Conservation (phyloP, 768 basidiomycete species). For the Amanita pallidorosea region DNA sequence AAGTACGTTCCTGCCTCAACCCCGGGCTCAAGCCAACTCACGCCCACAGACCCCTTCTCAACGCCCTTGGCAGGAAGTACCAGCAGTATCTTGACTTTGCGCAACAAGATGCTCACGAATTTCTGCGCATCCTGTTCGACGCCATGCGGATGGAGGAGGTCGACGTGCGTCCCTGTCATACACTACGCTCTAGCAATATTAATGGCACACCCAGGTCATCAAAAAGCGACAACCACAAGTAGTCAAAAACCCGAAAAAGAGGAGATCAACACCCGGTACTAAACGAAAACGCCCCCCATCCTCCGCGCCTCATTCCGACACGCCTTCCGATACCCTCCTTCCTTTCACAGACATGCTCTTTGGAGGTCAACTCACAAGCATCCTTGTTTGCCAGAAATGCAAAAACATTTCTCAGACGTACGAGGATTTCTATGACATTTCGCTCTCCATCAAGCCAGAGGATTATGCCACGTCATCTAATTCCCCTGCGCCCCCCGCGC, state of each 20-base stretch:
- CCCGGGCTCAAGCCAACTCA: slow-evolving; percentile 2
- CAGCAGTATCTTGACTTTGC: slow-evolving; percentile 93
- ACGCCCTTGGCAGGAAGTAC: slow-evolving; percentile 70
- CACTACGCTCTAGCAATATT: neutral
- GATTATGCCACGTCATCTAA: slow-evolving; percentile 35
- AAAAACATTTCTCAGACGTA: slow-evolving; percentile 87
- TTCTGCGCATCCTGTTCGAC: slow-evolving; percentile 81
- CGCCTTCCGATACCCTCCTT: neutral
- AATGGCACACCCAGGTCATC: slow-evolving; percentile 43
- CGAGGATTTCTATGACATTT: slow-evolving; percentile 93
- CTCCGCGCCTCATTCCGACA: neutral
- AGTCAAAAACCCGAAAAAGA: neutral
- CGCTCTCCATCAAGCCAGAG: slow-evolving; percentile 78
- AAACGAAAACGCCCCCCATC: neutral
- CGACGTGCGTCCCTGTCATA: slow-evolving; percentile 43
- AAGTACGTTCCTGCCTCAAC: slow-evolving; percentile 34
- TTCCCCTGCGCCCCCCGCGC: neutral
- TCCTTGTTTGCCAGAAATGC: slow-evolving; percentile 91
- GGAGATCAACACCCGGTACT: neutral
- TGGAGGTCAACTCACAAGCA: slow-evolving; percentile 78
- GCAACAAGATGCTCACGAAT: slow-evolving; percentile 95
- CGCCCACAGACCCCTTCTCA: slow-evolving; percentile 43
- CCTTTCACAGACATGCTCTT: slow-evolving; percentile 78
- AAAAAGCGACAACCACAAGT: slow-evolving; percentile 22
- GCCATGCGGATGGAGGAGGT: slow-evolving; percentile 92